Percentiles rank a stretch among this genome's conserved stretches.
These are phyloP conservation scores for Echites panduratus DNA, from an alignment of 257 asterid genomes.

Conservation along the genomic window DNA sequence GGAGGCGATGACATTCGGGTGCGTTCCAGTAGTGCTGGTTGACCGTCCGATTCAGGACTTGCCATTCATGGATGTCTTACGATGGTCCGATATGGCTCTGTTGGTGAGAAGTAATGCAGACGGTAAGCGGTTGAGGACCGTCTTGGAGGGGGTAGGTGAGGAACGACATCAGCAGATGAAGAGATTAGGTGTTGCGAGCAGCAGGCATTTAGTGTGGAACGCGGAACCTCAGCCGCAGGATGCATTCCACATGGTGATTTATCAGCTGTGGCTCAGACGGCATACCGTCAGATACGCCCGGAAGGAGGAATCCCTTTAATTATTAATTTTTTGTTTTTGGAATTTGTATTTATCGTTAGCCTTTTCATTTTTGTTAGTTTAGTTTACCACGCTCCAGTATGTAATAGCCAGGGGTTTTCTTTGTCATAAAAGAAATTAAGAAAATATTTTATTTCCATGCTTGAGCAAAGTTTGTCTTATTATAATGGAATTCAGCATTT, in stretches of 20 bases:
- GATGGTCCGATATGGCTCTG: slow-evolving; percentile 61
- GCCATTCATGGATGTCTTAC: slow-evolving; percentile 70
- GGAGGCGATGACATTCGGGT: slow-evolving; percentile 66
- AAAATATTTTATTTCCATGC: too few relatives aligned
- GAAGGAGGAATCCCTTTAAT: too few relatives aligned
- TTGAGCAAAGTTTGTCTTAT: too few relatives aligned
- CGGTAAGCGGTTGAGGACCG: slow-evolving; percentile 40
- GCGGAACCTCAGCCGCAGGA: slow-evolving; percentile 57
- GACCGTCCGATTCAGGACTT: slow-evolving; percentile 81
- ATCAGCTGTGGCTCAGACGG: slow-evolving; percentile 87
- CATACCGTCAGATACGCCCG: slow-evolving; percentile 73
- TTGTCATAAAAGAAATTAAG: too few relatives aligned
- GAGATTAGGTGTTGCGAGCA: slow-evolving; percentile 44
- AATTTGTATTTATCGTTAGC: too few relatives aligned
- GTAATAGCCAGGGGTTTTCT: too few relatives aligned
- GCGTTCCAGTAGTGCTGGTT: slow-evolving; percentile 83
- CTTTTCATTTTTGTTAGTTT: too few relatives aligned
- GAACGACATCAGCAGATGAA: slow-evolving; percentile 53
- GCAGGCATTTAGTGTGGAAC: slow-evolving; percentile 81
- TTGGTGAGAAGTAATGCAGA: slow-evolving; percentile 52
- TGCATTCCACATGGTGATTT: slow-evolving; percentile 80
- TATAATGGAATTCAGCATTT: too few relatives aligned
- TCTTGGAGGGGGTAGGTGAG: slow-evolving; percentile 44
- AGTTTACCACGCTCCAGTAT: too few relatives aligned
- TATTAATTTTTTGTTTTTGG: too few relatives aligned